Evolutionary conservation across 2,329 filamentous ascomycete species (phyloP).

Genomic region (Ceratocystis huliohia): DNA sequence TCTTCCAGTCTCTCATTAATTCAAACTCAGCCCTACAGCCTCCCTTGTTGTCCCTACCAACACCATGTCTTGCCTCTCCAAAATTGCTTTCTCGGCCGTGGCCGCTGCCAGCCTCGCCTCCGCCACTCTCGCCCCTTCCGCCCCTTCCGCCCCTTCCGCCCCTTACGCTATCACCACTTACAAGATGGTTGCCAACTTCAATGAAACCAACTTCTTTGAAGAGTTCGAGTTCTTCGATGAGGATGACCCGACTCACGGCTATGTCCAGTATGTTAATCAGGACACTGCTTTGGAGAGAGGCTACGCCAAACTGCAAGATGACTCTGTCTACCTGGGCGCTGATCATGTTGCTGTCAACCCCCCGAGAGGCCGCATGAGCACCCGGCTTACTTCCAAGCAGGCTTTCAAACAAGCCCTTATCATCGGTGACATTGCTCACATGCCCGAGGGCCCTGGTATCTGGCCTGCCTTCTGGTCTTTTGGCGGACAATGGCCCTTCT

Average conservation of each 20-base stretch:
- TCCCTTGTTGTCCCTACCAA: background rate
- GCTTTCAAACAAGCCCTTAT: slow-evolving; percentile 57
- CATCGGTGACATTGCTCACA: slow-evolving; percentile 60
- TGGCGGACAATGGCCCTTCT: slow-evolving; percentile 55
- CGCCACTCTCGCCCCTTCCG: background rate
- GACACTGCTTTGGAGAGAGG: slow-evolving; percentile 41
- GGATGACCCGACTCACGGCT: slow-evolving; percentile 60
- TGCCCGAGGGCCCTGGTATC: slow-evolving; percentile 55
- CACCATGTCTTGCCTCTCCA: slow-evolving; percentile 14
- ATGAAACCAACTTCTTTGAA: slow-evolving; percentile 44
- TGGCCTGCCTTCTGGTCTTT: slow-evolving; percentile 66
- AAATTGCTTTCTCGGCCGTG: slow-evolving; percentile 8
- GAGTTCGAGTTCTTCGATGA: slow-evolving; percentile 43
- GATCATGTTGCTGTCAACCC: slow-evolving; percentile 47
- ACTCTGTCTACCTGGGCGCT: slow-evolving; percentile 54
- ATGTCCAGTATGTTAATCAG: slow-evolving; percentile 54
- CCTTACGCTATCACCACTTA: slow-evolving; percentile 30
- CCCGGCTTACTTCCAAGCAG: slow-evolving; percentile 57
- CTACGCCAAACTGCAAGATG: slow-evolving; percentile 45
- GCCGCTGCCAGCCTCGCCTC: slow-evolving; percentile 7
- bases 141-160: no score
- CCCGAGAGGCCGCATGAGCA: slow-evolving; percentile 50
- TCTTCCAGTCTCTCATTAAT: background rate
- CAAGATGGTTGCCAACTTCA: slow-evolving; percentile 36
- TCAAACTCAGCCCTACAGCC: background rate